phyloP scores from a whole-genome alignment of 176 grass and related monocot species.

The Aegilops longissima region DNA sequence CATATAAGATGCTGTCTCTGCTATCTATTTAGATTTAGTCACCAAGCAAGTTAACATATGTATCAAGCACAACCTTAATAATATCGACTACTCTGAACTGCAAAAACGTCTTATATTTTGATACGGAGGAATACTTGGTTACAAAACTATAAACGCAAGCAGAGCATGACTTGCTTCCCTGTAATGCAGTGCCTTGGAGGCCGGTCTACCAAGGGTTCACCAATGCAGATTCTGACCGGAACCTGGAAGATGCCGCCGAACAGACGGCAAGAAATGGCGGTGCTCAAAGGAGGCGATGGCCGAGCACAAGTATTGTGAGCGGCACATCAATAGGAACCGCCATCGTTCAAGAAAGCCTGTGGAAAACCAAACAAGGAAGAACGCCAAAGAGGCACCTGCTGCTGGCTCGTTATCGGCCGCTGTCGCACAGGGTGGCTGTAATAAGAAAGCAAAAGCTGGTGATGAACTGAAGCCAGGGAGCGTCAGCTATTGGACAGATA shows the following conservation, averaged over 20 bases:
- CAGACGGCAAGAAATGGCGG: conserved; percentile 98
- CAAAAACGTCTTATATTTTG: too few species aligned
- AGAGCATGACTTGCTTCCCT: conserved; percentile 14
- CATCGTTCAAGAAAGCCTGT: conserved; percentile 99
- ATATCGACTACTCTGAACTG: too few species aligned
- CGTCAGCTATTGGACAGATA: conserved; percentile 43
- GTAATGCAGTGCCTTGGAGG: conserved; percentile 69
- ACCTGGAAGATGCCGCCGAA: conserved; percentile 93
- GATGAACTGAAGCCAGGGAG: conserved; percentile 30
- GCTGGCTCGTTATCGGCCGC: conserved; percentile 19
- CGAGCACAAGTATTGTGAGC: conserved; percentile 98
- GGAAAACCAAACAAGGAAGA: conserved; percentile 75
- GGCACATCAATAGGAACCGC: conserved; percentile 94
- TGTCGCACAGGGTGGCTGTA: conserved; percentile 37
- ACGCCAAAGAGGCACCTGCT: conserved; percentile 33
- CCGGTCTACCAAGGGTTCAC: conserved; percentile 57
- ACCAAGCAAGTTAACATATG: not conserved
- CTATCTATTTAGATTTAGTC: not conserved
- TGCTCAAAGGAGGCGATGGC: conserved; percentile 84
- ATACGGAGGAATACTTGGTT: too few species aligned
- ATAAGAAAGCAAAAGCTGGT: conserved; percentile 52
- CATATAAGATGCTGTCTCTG: not conserved
- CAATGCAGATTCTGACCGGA: conserved; percentile 70
- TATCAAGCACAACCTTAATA: not conserved
- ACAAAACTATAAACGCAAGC: not conserved